Evolutionary conservation across 345 rosid species (phyloP).

Genomic region (Tarenaya hassleriana): DNA sequence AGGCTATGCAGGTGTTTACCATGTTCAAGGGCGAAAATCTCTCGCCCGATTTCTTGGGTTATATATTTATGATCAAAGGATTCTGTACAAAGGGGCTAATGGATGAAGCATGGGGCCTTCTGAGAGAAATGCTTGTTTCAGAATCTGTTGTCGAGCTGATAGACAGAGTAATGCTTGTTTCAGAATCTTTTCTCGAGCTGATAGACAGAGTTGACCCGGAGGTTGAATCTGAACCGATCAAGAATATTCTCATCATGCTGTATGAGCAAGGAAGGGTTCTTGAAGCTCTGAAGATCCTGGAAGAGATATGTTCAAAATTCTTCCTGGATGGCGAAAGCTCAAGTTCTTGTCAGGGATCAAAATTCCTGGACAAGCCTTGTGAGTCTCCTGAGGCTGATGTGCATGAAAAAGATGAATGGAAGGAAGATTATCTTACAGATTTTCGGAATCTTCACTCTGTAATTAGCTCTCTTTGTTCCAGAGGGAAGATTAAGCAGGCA

Average conservation of each 20-base stretch:
- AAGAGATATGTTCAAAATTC: slow-evolving; percentile 33
- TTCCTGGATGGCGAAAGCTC: slow-evolving; percentile 23
- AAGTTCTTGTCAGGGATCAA: slow-evolving; percentile 16
- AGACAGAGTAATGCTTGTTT: slow-evolving; percentile 51
- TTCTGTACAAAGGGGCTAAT: slow-evolving; percentile 77
- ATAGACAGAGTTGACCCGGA: slow-evolving; percentile 43
- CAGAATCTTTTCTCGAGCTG: slow-evolving; percentile 38
- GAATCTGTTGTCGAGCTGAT: slow-evolving; percentile 48
- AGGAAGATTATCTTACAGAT: slow-evolving; percentile 26
- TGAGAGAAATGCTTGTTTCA: slow-evolving; percentile 84
- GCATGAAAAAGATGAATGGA: slow-evolving; percentile 19
- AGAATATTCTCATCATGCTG: slow-evolving; percentile 50
- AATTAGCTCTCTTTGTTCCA: slow-evolving; percentile 58
- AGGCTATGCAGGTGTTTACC: slow-evolving; percentile 50
- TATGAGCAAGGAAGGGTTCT: slow-evolving; percentile 46
- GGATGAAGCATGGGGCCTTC: slow-evolving; percentile 74
- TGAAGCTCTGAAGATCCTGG: slow-evolving; percentile 41
- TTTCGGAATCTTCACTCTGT: slow-evolving; percentile 48
- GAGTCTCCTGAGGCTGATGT: slow-evolving; percentile 9
- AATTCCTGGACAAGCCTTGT: slow-evolving; percentile 10
- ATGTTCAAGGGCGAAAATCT: slow-evolving; percentile 46
- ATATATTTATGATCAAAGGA: slow-evolving; percentile 59
- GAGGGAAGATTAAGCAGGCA: slow-evolving; percentile 57
- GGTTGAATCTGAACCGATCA: slow-evolving; percentile 70
- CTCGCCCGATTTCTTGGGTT: slow-evolving; percentile 76